phyloP scores from a whole-genome alignment of 1,284 basidiomycete genomes.

The Neonothopanus nambi region DNA sequence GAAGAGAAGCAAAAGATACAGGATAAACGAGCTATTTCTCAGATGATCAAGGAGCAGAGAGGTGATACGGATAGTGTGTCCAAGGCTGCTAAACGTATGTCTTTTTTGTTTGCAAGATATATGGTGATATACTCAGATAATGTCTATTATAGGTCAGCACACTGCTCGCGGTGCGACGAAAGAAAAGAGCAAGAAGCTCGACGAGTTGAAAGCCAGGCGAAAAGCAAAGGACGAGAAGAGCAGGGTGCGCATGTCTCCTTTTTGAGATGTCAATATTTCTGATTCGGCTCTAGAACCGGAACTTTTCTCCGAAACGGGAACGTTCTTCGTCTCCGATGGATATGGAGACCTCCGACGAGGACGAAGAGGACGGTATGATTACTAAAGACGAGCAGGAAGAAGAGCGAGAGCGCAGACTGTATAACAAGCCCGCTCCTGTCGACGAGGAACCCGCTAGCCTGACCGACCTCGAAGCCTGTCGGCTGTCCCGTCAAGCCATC shows the following conservation, averaged over 20 bases:
- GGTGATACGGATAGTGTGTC: constrained; percentile 60
- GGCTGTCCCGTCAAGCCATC: constrained; percentile 64
- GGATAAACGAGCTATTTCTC: constrained; percentile 74
- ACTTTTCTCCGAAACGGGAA: constrained; percentile 61
- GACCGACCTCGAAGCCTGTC: constrained; percentile 56
- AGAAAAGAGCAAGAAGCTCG: constrained; percentile 79
- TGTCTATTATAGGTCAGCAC: constrained; percentile 57
- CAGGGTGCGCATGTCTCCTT: constrained; percentile 44
- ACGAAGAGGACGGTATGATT: constrained; percentile 73
- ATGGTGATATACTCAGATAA: not conserved
- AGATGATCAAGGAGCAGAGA: constrained; percentile 72
- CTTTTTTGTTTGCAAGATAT: not conserved
- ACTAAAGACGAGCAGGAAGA: constrained; percentile 68
- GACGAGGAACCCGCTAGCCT: constrained; percentile 56
- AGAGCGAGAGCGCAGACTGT: constrained; percentile 57
- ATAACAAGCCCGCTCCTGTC: constrained; percentile 32
- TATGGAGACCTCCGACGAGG: constrained; percentile 66
- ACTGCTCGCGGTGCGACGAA: constrained; percentile 78
- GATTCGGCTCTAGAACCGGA: constrained; percentile 33
- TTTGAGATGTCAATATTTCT: constrained; percentile 18
- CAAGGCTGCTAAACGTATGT: constrained; percentile 73
- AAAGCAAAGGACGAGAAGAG: constrained; percentile 80
- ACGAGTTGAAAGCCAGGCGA: constrained; percentile 80
- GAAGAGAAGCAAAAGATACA: constrained; percentile 81
- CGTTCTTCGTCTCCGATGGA: constrained; percentile 74